phyloP scores from a whole-genome alignment of 1,284 basidiomycete genomes.

The Marasmius sp. region DNA sequence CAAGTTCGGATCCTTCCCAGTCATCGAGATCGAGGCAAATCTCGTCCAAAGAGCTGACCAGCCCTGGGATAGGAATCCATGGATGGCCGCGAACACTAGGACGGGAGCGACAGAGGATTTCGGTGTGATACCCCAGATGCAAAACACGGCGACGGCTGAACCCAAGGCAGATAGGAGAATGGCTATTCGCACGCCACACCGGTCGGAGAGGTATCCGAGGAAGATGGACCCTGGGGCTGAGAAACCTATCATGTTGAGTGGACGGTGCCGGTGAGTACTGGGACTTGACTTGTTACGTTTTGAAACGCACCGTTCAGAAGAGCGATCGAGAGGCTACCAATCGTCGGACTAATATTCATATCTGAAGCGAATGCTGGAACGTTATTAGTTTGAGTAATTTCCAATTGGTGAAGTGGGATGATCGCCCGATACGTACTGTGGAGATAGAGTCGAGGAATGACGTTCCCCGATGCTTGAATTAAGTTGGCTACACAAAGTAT shows the following conservation, averaged over 20 bases:
- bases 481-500: background rate
- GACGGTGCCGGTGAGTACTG: background rate
- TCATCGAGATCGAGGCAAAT: background rate
- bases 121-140: slow-evolving; percentile 8
- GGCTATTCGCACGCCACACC: slow-evolving; percentile 6
- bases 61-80: slow-evolving; percentile 11
- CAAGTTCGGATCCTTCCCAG: background rate
- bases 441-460: background rate
- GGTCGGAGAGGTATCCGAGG: slow-evolving; percentile 11
- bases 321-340: slow-evolving; percentile 8
- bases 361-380: slow-evolving; percentile 8
- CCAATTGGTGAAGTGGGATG: too few relatives aligned
- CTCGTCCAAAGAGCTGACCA: slow-evolving; percentile 5
- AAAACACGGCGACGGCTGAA: slow-evolving; percentile 8
- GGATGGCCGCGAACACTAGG: slow-evolving; percentile 5
- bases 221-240: slow-evolving; percentile 9
- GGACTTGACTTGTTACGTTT: background rate
- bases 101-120: background rate
- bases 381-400: background rate
- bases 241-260: background rate
- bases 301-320: slow-evolving; percentile 5
- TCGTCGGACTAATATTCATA: background rate
- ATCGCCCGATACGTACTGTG: background rate
- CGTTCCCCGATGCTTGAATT: background rate
- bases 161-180: slow-evolving; percentile 9